These are phyloP conservation scores for Apiospora phragmitis DNA, from an alignment of 2,329 filamentous ascomycete genomes.

Conservation along the genomic window DNA sequence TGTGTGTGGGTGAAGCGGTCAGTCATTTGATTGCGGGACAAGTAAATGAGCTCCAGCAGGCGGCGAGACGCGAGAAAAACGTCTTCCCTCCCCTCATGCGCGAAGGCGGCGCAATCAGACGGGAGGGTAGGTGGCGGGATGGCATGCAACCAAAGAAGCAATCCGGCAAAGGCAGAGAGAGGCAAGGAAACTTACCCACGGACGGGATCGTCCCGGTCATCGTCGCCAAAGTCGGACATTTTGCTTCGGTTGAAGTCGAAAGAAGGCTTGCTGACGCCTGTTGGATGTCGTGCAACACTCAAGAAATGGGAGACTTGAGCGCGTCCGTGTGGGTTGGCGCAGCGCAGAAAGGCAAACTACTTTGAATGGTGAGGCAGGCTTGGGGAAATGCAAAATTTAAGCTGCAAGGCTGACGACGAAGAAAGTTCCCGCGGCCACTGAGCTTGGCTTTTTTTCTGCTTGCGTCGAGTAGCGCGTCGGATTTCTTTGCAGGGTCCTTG, in stretches of 20 bases:
- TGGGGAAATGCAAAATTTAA: slow-evolving; percentile 9
- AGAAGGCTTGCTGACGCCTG: background rate
- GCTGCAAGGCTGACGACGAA: slow-evolving; percentile 9
- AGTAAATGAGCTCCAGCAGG: slow-evolving; percentile 17
- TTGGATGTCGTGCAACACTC: background rate
- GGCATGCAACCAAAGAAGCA: background rate
- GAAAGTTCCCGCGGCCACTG: background rate
- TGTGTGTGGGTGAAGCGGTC: slow-evolving; percentile 37
- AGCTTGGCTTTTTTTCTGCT: background rate
- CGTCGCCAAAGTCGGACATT: slow-evolving; percentile 77
- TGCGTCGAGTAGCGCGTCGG: background rate
- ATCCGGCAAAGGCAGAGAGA: background rate
- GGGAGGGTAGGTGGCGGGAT: background rate
- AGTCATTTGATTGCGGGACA: slow-evolving; percentile 30
- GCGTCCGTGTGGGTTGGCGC: background rate
- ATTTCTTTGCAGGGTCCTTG: slow-evolving; percentile 2
- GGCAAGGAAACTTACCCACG: slow-evolving; percentile 44
- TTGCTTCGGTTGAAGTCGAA: background rate
- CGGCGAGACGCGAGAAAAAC: background rate
- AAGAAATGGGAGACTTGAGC: background rate
- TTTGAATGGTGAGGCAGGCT: background rate
- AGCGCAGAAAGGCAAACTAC: background rate
- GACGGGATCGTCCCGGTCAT: slow-evolving; percentile 51
- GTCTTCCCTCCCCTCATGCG: background rate
- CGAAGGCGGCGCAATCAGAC: background rate